A percentile compares a stretch with the other conserved stretches of the same genome.
Conservation (phyloP, 495 filamentous ascomycete species). For the Eremomyces bilateralis region DNA sequence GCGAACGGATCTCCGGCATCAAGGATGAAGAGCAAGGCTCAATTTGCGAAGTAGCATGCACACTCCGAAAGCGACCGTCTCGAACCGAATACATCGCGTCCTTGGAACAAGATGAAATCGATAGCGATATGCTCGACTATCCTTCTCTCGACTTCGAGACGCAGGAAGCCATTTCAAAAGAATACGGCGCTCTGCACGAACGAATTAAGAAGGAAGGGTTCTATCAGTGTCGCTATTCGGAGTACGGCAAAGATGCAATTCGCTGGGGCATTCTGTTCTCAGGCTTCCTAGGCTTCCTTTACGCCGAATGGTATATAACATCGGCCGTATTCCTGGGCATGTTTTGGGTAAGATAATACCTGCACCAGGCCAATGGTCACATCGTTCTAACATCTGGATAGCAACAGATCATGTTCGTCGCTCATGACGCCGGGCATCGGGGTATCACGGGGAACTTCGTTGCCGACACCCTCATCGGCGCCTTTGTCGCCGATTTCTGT, state of each 20-base stretch:
- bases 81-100: conserved; percentile 22
- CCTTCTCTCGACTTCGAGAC: conserved; percentile 51
- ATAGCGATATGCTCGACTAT: conserved; percentile 43
- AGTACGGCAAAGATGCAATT: conserved; percentile 51
- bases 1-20: conserved; percentile 1
- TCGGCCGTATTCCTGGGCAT: conserved; percentile 60
- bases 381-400: conserved; percentile 1
- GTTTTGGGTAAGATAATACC: conserved; percentile 38
- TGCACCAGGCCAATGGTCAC: background rate
- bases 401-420: conserved; percentile 91
- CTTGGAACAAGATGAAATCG: conserved; percentile 17
- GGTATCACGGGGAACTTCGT: conserved; percentile 83
- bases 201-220: conserved; percentile 53
- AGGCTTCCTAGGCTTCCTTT: conserved; percentile 40
- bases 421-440: conserved; percentile 95
- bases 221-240: conserved; percentile 68
- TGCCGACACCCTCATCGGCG: conserved; percentile 64
- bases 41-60: too few species aligned
- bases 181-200: conserved; percentile 58
- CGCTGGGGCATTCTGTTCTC: conserved; percentile 54
- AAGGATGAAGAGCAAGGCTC: too few species aligned
- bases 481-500: conserved; percentile 73
- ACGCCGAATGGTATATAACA: conserved; percentile 46
- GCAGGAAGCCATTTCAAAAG: conserved; percentile 58
- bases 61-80: conserved; percentile 1